phyloP scores from a whole-genome alignment of 345 rosid genomes.

The Toxicodendron radicans region DNA sequence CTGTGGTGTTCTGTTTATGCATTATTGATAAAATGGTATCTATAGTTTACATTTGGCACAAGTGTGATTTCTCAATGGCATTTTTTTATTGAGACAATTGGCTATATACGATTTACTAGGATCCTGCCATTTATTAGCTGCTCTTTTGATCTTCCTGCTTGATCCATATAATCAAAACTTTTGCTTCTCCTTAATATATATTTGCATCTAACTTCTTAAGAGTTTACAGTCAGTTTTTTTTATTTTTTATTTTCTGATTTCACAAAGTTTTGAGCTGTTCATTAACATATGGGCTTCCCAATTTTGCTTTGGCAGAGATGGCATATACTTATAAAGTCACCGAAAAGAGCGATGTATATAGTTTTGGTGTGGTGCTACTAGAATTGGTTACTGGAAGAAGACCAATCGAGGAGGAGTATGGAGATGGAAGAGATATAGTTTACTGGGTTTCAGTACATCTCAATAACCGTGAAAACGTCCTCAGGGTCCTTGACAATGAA shows the following conservation, averaged over 20 bases:
- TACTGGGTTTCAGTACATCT: constrained; percentile 66
- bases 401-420: constrained; percentile 69
- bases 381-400: constrained; percentile 59
- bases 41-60: too few species aligned
- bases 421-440: constrained; percentile 80
- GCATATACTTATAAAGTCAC: constrained; percentile 72
- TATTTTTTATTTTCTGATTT: neutral
- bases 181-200: neutral
- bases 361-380: constrained; percentile 84
- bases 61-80: neutral
- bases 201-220: neutral
- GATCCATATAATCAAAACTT: too few species aligned
- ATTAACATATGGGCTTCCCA: neutral
- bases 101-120: neutral
- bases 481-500: constrained; percentile 52
- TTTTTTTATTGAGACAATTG: neutral
- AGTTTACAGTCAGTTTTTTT: neutral
- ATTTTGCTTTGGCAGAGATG: constrained; percentile 50
- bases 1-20: neutral
- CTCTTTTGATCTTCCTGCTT: neutral
- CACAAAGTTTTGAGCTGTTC: neutral
- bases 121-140: too few species aligned
- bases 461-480: constrained; percentile 42
- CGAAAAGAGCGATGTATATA: constrained; percentile 81
- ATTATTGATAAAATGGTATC: neutral